A percentile compares a stretch with the other conserved stretches of the same genome.
phyloP scores from a whole-genome alignment of 345 rosid genomes.

The Fremontodendron californicum region DNA sequence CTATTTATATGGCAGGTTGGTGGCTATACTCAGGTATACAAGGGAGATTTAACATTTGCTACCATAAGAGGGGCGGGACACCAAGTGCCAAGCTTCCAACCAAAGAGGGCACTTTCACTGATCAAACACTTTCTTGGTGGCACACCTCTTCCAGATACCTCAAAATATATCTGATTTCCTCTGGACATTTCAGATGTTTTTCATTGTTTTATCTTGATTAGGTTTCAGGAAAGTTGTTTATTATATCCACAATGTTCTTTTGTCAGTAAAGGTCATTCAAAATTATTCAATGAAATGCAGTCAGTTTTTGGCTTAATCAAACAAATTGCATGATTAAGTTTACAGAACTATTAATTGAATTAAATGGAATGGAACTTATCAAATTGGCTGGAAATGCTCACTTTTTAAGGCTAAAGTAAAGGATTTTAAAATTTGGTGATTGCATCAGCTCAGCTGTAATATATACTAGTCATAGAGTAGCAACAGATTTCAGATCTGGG shows the following conservation, averaged over 20 bases:
- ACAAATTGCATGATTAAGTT: neutral
- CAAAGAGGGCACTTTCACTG: slow-evolving; percentile 67
- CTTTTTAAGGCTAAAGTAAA: neutral
- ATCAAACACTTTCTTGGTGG: slow-evolving; percentile 60
- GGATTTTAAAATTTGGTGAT: neutral
- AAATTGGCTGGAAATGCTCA: neutral
- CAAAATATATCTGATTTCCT: slow-evolving; percentile 24
- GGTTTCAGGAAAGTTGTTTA: neutral
- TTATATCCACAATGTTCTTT: neutral
- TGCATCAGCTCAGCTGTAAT: neutral
- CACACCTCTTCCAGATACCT: slow-evolving; percentile 61
- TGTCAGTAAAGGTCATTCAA: neutral
- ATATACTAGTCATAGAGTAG: neutral
- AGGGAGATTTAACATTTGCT: slow-evolving; percentile 64
- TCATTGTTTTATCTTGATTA: neutral
- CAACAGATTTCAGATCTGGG: neutral
- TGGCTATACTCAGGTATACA: slow-evolving; percentile 70
- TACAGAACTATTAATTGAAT: neutral
- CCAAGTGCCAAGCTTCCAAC: slow-evolving; percentile 86
- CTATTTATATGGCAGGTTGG: slow-evolving; percentile 43
- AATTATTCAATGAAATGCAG: neutral
- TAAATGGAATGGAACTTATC: neutral
- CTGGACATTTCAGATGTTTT: neutral
- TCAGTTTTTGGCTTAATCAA: neutral
- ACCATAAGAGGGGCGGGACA: slow-evolving; percentile 92